phyloP scores from a whole-genome alignment of 805 yeast genomes.

The Starmerella sp. region DNA sequence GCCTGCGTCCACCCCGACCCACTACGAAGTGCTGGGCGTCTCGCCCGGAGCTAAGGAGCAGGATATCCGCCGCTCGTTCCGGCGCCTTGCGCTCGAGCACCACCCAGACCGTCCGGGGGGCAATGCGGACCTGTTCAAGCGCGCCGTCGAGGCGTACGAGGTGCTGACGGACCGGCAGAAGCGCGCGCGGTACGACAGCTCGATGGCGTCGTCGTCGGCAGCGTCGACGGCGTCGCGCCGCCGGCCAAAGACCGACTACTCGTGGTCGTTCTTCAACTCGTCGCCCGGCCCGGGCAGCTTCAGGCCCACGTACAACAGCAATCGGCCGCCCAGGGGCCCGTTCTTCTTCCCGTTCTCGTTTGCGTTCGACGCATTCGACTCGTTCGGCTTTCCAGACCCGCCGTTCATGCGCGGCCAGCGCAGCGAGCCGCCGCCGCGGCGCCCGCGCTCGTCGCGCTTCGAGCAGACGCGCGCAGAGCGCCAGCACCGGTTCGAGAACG shows the following conservation, averaged over 20 bases:
- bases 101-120: slow-evolving; percentile 36
- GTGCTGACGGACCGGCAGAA: slow-evolving; percentile 25
- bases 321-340: neutral
- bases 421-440: neutral
- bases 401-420: neutral
- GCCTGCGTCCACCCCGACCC: neutral
- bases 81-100: slow-evolving; percentile 27
- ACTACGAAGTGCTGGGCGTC: slow-evolving; percentile 8
- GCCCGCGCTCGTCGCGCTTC: slow-evolving; percentile 3
- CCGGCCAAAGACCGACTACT: neutral
- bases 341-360: neutral
- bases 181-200: slow-evolving; percentile 29
- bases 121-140: slow-evolving; percentile 29
- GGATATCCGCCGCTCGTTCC: slow-evolving; percentile 29
- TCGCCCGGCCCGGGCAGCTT: too few species aligned
- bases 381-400: neutral
- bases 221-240: too few species aligned
- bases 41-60: neutral
- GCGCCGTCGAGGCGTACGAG: slow-evolving; percentile 29
- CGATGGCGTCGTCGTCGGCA: neutral
- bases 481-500: neutral
- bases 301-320: neutral
- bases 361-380: neutral
- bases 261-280: neutral
- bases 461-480: neutral